phyloP scores from a whole-genome alignment of 2,329 filamentous ascomycete genomes.

The Pseudogymnoascus sp. region DNA sequence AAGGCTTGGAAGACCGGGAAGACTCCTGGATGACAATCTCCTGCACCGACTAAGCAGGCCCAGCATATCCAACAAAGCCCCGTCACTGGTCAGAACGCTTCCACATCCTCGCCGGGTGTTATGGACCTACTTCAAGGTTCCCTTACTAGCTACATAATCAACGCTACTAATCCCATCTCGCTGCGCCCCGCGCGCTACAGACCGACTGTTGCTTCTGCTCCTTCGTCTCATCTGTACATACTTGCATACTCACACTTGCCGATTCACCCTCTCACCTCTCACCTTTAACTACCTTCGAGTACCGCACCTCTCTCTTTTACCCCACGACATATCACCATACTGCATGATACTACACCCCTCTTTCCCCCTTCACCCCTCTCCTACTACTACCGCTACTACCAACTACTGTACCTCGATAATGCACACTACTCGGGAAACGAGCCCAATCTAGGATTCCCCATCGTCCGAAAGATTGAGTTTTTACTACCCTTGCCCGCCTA shows the following conservation, averaged over 20 bases:
- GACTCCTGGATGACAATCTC: constrained; percentile 5
- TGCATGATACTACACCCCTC: constrained; percentile 3
- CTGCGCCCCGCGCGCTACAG: neutral
- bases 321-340: neutral
- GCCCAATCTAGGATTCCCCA: constrained; percentile 5
- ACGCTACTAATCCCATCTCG: constrained; percentile 1
- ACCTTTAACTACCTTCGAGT: constrained; percentile 4
- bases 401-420: constrained; percentile 5
- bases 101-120: neutral
- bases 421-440: constrained; percentile 5
- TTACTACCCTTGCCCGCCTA: constrained; percentile 1
- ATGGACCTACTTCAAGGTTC: constrained; percentile 5
- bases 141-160: constrained; percentile 2
- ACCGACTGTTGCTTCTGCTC: constrained; percentile 4
- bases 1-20: neutral
- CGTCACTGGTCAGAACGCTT: neutral
- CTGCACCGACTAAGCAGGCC: neutral
- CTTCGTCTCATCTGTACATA: neutral
- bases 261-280: constrained; percentile 3
- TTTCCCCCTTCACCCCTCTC: neutral
- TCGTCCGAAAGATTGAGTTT: constrained; percentile 6
- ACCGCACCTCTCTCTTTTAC: neutral
- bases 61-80: neutral
- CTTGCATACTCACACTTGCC: neutral
- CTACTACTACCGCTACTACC: neutral